phyloP scores from a whole-genome alignment of 2,329 filamentous ascomycete genomes.

The Monilinia vaccinii-corymbosi region DNA sequence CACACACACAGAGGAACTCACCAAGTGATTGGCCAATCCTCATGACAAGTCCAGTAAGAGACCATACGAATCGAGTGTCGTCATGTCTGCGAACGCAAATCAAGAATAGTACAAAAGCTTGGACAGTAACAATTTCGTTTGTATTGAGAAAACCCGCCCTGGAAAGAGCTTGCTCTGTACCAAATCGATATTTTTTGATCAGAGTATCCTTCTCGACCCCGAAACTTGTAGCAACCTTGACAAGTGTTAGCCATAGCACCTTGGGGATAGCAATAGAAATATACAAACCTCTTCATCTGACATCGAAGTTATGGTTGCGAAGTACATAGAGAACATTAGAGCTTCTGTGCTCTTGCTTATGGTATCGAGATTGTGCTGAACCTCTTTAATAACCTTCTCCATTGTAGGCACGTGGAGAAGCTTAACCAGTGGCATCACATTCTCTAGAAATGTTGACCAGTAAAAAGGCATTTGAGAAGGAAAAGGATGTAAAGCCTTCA shows the following conservation, averaged over 20 bases:
- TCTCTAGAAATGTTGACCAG: slow-evolving; percentile 64
- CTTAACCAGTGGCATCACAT: slow-evolving; percentile 65
- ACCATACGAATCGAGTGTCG: slow-evolving; percentile 40
- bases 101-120: slow-evolving; percentile 47
- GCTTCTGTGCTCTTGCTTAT: slow-evolving; percentile 39
- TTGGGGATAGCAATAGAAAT: background rate
- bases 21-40: slow-evolving; percentile 47
- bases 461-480: slow-evolving; percentile 56
- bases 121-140: slow-evolving; percentile 44
- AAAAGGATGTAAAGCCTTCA: slow-evolving; percentile 54
- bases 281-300: slow-evolving; percentile 25
- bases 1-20: background rate
- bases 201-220: slow-evolving; percentile 38
- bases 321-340: slow-evolving; percentile 48
- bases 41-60: slow-evolving; percentile 47
- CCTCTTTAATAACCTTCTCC: slow-evolving; percentile 50
- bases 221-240: slow-evolving; percentile 27
- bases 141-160: slow-evolving; percentile 45
- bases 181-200: slow-evolving; percentile 42
- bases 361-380: slow-evolving; percentile 48
- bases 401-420: slow-evolving; percentile 61
- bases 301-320: slow-evolving; percentile 39
- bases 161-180: slow-evolving; percentile 44
- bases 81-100: slow-evolving; percentile 42
- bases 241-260: background rate